A percentile compares a stretch with the other conserved stretches of the same genome.
phyloP scores from a whole-genome alignment of 2,329 filamentous ascomycete genomes.

The Chaetothyriales sp. region DNA sequence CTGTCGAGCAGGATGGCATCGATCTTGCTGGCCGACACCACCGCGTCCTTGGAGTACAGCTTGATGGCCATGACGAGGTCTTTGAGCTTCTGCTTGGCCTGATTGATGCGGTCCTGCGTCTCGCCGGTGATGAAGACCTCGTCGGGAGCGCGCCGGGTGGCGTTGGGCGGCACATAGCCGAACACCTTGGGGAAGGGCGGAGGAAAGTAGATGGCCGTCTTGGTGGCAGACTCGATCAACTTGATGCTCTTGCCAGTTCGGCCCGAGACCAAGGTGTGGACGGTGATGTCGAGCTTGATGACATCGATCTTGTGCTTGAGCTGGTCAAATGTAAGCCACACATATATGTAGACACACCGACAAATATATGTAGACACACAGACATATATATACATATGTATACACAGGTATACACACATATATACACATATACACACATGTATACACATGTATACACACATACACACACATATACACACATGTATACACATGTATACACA shows the following conservation, averaged over 20 bases:
- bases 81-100: constrained; percentile 82
- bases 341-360: too few relatives aligned
- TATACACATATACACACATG: neutral
- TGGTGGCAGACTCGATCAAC: constrained; percentile 85
- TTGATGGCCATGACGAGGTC: constrained; percentile 71
- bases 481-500: neutral
- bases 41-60: constrained; percentile 80
- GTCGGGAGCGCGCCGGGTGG: constrained; percentile 66
- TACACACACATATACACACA: neutral
- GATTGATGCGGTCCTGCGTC: constrained; percentile 65
- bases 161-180: constrained; percentile 73
- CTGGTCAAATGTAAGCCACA: constrained; percentile 20
- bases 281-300: constrained; percentile 67
- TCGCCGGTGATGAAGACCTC: constrained; percentile 95
- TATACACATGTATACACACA: too few relatives aligned
- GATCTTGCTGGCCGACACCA: constrained; percentile 80
- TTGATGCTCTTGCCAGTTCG: constrained; percentile 96
- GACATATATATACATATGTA: neutral
- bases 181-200: constrained; percentile 86
- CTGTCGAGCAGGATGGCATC: constrained; percentile 85
- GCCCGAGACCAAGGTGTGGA: constrained; percentile 86
- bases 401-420: neutral
- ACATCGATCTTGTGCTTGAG: constrained; percentile 54
- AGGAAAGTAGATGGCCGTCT: constrained; percentile 96
- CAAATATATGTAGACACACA: too few relatives aligned